Percentiles rank a stretch among this genome's conserved stretches.
Conservation (phyloP, 2,329 filamentous ascomycete genomes). For the Claviceps sp. region DNA sequence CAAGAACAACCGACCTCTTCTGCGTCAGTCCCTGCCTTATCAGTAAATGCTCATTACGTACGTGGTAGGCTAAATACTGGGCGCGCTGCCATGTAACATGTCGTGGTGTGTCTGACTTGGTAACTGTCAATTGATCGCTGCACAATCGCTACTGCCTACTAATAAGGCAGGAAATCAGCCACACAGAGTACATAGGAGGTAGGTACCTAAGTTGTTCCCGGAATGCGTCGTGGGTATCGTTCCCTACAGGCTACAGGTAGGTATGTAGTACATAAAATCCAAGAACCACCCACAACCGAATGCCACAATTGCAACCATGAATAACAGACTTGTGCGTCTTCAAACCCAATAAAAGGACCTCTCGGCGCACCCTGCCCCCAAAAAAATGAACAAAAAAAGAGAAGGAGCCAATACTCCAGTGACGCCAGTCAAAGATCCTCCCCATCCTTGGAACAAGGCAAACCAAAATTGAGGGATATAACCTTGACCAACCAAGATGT, state of each 20-base stretch:
- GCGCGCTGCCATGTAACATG: too few relatives aligned
- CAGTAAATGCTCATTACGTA: too few relatives aligned
- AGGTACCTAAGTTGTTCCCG: not conserved
- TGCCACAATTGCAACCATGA: not conserved
- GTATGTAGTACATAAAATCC: slow-evolving; percentile 1
- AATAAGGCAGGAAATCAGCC: too few relatives aligned
- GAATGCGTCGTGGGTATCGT: slow-evolving; percentile 7
- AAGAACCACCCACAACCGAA: not conserved
- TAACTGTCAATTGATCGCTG: too few relatives aligned
- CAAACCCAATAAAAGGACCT: not conserved
- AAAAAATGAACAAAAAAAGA: not conserved
- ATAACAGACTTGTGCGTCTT: not conserved
- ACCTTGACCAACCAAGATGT: not conserved
- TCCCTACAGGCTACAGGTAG: not conserved
- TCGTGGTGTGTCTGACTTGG: too few relatives aligned
- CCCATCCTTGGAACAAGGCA: not conserved
- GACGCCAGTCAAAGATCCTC: slow-evolving; percentile 2
- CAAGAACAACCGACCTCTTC: too few relatives aligned
- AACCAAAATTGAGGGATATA: not conserved
- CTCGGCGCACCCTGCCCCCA: too few relatives aligned
- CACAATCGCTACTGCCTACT: too few relatives aligned
- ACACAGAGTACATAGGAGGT: too few relatives aligned
- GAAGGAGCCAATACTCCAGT: not conserved
- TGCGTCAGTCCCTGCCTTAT: too few relatives aligned
- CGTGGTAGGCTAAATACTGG: too few relatives aligned